Evolutionary conservation across 257 asterid genomes (phyloP), one percentile per base, ranked within the genome.

Genomic region (Penstemon barbatus): DNA sequence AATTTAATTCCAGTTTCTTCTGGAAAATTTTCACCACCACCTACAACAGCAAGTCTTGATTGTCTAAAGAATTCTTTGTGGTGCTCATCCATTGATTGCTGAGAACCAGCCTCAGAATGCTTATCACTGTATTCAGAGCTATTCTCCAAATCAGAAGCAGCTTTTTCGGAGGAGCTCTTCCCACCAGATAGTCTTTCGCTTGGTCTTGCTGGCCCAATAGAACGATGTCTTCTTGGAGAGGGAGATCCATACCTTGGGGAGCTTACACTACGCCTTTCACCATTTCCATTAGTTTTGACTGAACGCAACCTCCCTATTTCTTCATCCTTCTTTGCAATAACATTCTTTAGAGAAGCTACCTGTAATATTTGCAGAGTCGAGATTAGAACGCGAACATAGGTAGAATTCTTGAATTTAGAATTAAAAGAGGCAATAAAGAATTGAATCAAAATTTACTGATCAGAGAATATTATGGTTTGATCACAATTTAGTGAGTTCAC

Each of bases 41-140:
- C 82, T 9, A 71, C 79, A 72, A 63, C 78, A 69, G 87, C 90
- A 70, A 86, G 86, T 74, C 93, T 84, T 54, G 98, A 86, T 68
- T 86, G 94, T 38, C 72, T 87, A 62, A 88, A 87, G 70, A 86
- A 88, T 33, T 90, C 97, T 55, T 80, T 83, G 66, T 85, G 98
- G 75, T 84, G 95, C 86, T 88, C 97, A 51, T 93, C 97, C 56
- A 77, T 59, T 48, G 96, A 90, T 58, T 82, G 96, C 75, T 80
- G 97, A 41, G 98, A 93, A 66, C 92, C 91, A 64, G 92, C 84
- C 78, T 90, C 98, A 25, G 97, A 90, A 67, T 70, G 91, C 86
- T 84, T 88, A 73, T 90, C 97, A 57, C 96, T 90, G 78, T 74
- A 84, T 71, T 90, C 97, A 0, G 98, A 93, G 76, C 83, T 84